Conservation (phyloP, 345 rosid species). For the Dipteronia sinensis region DNA sequence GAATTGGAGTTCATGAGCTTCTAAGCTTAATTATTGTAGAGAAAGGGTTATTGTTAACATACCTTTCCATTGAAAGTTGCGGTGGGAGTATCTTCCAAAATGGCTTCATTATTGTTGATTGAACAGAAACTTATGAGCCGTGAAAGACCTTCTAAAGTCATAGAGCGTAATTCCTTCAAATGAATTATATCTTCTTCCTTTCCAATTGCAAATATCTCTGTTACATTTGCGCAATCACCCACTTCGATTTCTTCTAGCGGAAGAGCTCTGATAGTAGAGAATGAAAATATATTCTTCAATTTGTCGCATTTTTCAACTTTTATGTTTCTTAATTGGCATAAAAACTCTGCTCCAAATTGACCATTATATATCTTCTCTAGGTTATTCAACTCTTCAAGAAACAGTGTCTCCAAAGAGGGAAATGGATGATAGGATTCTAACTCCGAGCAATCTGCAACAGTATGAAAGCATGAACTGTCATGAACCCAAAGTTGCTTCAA, state of each 20-base stretch:
- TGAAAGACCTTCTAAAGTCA: constrained; percentile 7
- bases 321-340: constrained; percentile 6
- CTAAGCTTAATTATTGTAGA: not conserved
- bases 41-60: not conserved
- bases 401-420: constrained; percentile 3
- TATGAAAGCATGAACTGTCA: not conserved
- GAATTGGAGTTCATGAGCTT: not conserved
- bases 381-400: not conserved
- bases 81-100: not conserved
- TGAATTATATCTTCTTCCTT: not conserved
- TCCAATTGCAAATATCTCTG: not conserved
- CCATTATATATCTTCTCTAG: not conserved
- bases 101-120: not conserved
- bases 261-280: constrained; percentile 22
- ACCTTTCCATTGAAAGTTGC: constrained; percentile 6
- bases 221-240: constrained; percentile 14
- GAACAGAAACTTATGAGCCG: not conserved
- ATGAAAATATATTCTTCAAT: constrained; percentile 27
- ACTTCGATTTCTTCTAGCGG: constrained; percentile 22
- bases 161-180: not conserved
- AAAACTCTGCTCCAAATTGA: too few species aligned
- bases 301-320: constrained; percentile 10
- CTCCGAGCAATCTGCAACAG: not conserved
- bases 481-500: constrained; percentile 12
- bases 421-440: not conserved